Evolutionary conservation across 306 rosid genomes (phyloP).

Genomic region (Potentilla sterilis): DNA sequence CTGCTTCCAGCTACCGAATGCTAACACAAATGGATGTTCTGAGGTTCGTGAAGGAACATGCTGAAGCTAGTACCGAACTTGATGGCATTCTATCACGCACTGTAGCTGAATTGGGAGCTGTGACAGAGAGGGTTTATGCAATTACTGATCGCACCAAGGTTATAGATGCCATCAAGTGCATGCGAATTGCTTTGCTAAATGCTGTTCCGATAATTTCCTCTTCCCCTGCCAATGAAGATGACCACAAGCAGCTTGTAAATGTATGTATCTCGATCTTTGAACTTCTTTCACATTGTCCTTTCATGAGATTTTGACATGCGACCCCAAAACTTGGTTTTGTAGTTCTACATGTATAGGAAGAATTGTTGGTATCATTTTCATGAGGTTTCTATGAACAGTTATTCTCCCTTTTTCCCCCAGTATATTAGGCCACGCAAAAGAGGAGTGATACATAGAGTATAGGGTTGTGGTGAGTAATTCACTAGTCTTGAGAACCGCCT

Average conservation of each 20-base stretch:
- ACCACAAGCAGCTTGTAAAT: conserved; percentile 57
- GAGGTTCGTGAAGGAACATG: conserved; percentile 48
- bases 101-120: conserved; percentile 49
- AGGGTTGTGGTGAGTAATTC: no score
- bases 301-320: background rate
- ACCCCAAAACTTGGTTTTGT: background rate
- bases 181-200: conserved; percentile 54
- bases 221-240: conserved; percentile 35
- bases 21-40: conserved; percentile 83
- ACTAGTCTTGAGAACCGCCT: no score
- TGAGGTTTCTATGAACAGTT: background rate
- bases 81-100: conserved; percentile 27
- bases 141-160: conserved; percentile 66
- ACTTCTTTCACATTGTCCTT: background rate
- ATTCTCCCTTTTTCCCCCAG: no score
- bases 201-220: conserved; percentile 76
- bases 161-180: conserved; percentile 63
- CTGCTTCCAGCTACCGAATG: conserved; percentile 67
- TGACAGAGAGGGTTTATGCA: conserved; percentile 55
- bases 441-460: no score
- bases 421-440: background rate
- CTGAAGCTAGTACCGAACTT: conserved; percentile 15
- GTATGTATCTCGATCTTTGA: conserved; percentile 28
- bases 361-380: no score
- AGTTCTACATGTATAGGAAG: no score